Base-by-base conservation (phyloP, 2,329 filamentous ascomycete species). In the Trichoderma sp. region DNA sequence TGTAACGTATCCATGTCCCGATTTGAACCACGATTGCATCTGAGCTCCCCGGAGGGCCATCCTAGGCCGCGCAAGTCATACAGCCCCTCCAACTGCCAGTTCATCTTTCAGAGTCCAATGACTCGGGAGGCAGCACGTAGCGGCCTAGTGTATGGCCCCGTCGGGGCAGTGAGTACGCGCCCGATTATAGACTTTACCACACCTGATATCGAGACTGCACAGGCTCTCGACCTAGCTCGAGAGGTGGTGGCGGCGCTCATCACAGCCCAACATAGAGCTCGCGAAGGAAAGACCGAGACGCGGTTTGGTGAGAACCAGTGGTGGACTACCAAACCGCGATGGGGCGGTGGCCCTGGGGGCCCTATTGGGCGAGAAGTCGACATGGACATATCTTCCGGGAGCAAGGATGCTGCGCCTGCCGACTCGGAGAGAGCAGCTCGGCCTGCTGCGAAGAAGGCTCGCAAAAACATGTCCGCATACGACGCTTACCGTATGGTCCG, bases 401-500 rank as follows among this genome's bases (percentile, higher is more conserved):
- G 84, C 67, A 83, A 81, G 71, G 80, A 83, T 60, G 73, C 74
- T 50, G 70, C 71, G 24, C 72, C 69, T 2, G 67, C 68, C 44
- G 72, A 75, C 17, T 67, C 68, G 6, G 71, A 74, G 50, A 70
- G 71, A 34, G 39, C 66, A 15, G 51, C 68, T 24, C 63, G 67
- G 63, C 73, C 71, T 5, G 68, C 71, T 5, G 73, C 70, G 43
- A 85, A 85, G 73, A 85, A 81, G 67, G 74, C 81, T 44, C 81
- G 84, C 66, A 86, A 83, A 73, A 85, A 80, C 59, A 75, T 85
- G 73, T 81, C 80, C 67, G 80, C 88, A 54, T 89, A 88, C 72
- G 86, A 89, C 72, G 84, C 81, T 69, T 89, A 89, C 74, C 82
- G 87, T 64, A 87, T 85, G 80, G 78, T 89, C 51, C 80, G 84